phyloP scores from a whole-genome alignment of 306 rosid species.

The Hippophae gyantsensis region DNA sequence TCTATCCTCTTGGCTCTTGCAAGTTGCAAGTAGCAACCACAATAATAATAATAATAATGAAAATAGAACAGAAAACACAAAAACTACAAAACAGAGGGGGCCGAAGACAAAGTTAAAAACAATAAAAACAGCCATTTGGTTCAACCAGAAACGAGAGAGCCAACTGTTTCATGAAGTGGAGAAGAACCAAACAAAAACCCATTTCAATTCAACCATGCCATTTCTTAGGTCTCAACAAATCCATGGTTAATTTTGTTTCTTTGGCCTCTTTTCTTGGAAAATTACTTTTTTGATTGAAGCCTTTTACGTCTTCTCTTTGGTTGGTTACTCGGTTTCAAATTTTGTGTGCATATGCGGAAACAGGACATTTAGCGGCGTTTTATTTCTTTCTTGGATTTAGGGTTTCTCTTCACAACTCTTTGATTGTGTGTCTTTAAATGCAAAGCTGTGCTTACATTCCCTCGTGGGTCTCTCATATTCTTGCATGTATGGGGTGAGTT shows the following conservation, averaged over 20 bases:
- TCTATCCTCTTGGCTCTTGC: too few species aligned
- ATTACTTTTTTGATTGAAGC: neutral
- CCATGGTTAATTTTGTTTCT: neutral
- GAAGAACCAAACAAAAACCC: neutral
- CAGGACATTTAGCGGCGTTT: slow-evolving; percentile 3
- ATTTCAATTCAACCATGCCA: slow-evolving; percentile 24
- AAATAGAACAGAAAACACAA: too few species aligned
- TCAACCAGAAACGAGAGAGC: slow-evolving; percentile 19
- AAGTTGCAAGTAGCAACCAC: too few species aligned
- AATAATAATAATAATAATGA: too few species aligned
- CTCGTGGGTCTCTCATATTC: slow-evolving; percentile 46
- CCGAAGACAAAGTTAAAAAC: too few species aligned
- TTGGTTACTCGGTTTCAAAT: slow-evolving; percentile 10
- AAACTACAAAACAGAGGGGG: too few species aligned
- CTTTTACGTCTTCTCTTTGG: slow-evolving; percentile 4
- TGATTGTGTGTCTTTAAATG: slow-evolving; percentile 37
- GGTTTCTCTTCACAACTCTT: slow-evolving; percentile 26
- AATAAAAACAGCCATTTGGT: neutral
- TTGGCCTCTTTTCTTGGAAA: neutral
- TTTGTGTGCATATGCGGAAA: slow-evolving; percentile 5
- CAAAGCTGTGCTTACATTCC: slow-evolving; percentile 39
- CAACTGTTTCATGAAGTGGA: slow-evolving; percentile 12
- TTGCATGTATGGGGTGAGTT: slow-evolving; percentile 70
- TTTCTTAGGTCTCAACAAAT: slow-evolving; percentile 17
- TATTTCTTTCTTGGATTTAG: slow-evolving; percentile 7